Conservation (phyloP, 2,329 filamentous ascomycete species). For the Tolypocladium album region DNA sequence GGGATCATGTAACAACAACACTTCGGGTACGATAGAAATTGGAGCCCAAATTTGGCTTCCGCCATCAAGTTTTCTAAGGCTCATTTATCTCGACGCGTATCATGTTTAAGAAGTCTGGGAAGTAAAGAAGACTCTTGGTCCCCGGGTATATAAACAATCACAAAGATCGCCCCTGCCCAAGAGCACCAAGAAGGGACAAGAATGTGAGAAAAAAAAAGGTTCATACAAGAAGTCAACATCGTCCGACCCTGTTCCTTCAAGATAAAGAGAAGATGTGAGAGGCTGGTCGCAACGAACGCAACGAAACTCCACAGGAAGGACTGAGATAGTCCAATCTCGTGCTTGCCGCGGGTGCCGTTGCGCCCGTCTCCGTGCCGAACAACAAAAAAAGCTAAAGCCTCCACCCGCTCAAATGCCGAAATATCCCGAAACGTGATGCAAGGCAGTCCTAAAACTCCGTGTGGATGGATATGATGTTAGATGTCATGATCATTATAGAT, state of each 20-base stretch:
- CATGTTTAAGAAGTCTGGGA: background rate
- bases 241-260: constrained; percentile 1
- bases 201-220: background rate
- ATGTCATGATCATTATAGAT: constrained; percentile 18
- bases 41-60: background rate
- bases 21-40: background rate
- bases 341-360: background rate
- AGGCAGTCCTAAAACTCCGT: constrained; percentile 18
- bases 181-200: background rate
- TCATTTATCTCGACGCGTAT: background rate
- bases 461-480: constrained; percentile 18
- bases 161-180: background rate
- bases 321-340: background rate
- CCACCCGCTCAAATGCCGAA: constrained; percentile 9
- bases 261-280: background rate
- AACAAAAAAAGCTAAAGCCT: constrained; percentile 4
- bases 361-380: background rate
- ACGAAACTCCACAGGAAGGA: background rate
- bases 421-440: constrained; percentile 5
- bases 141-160: constrained; percentile 5
- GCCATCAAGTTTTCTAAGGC: background rate
- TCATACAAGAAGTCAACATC: constrained; percentile 1
- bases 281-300: background rate
- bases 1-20: constrained; percentile 3
- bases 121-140: background rate